These are phyloP conservation scores for Arachis hypogaea DNA, from an alignment of 306 rosid species.

Conservation along the genomic window DNA sequence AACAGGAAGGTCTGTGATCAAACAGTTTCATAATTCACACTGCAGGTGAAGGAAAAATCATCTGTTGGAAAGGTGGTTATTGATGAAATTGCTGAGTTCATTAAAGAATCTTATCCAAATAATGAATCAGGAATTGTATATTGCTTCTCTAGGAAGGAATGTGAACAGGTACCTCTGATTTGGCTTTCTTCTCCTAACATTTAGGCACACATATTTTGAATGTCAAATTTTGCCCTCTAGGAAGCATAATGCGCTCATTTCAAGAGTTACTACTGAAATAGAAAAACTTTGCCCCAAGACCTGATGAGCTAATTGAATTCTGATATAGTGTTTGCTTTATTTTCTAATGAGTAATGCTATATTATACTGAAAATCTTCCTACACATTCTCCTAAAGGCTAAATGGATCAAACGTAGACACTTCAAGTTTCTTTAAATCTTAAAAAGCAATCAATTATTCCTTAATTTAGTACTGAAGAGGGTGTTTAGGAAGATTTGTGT, in stretches of 20 bases:
- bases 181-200: constrained; percentile 25
- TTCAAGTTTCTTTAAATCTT: no score
- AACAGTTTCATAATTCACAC: constrained; percentile 26
- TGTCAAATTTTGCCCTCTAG: constrained; percentile 23
- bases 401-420: no score
- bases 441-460: no score
- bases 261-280: not conserved
- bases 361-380: no score
- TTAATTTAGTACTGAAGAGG: no score
- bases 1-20: constrained; percentile 12
- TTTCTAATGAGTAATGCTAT: not conserved
- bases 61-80: constrained; percentile 79
- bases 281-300: not conserved
- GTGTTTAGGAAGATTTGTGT: no score
- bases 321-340: constrained; percentile 11
- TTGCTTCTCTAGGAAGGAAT: constrained; percentile 96
- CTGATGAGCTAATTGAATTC: constrained; percentile 6
- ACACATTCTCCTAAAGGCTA: no score
- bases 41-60: constrained; percentile 86
- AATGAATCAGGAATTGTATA: constrained; percentile 89
- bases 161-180: constrained; percentile 75
- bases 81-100: constrained; percentile 79
- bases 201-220: constrained; percentile 31
- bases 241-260: constrained; percentile 31
- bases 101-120: constrained; percentile 75